These are phyloP conservation scores for Prunus campanulata DNA, from an alignment of 306 rosid genomes.

Conservation along the genomic window DNA sequence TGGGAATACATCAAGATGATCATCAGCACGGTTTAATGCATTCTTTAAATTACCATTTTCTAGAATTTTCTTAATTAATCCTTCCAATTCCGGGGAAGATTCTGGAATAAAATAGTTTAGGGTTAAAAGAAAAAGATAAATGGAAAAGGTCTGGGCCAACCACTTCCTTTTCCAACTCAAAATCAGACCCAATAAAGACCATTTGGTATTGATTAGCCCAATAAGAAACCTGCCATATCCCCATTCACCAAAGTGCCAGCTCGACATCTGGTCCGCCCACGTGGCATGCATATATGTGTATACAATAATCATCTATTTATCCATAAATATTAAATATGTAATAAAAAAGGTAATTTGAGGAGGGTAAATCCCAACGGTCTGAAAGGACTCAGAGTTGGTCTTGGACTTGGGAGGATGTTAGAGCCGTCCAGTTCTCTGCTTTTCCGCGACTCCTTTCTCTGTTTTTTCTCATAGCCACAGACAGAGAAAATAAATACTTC, in stretches of 20 bases:
- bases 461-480: constrained; percentile 7
- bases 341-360: background rate
- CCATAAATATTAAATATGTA: background rate
- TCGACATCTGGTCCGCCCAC: background rate
- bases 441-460: constrained; percentile 10
- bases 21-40: background rate
- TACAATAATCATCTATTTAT: background rate
- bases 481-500: background rate
- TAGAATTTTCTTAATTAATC: background rate
- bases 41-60: background rate
- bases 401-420: background rate
- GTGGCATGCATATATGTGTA: background rate
- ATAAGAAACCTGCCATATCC: background rate
- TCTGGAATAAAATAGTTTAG: background rate
- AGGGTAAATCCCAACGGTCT: constrained; percentile 24
- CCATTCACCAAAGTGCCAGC: background rate
- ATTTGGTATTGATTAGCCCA: background rate
- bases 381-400: background rate
- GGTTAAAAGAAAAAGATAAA: too few species aligned
- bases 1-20: too few species aligned
- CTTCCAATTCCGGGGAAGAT: background rate
- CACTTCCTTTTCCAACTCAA: background rate
- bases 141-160: background rate
- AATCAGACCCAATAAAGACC: background rate
- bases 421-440: constrained; percentile 12